Base-by-base conservation (phyloP, 306 rosid genomes). In the Prunus kanzakura region DNA sequence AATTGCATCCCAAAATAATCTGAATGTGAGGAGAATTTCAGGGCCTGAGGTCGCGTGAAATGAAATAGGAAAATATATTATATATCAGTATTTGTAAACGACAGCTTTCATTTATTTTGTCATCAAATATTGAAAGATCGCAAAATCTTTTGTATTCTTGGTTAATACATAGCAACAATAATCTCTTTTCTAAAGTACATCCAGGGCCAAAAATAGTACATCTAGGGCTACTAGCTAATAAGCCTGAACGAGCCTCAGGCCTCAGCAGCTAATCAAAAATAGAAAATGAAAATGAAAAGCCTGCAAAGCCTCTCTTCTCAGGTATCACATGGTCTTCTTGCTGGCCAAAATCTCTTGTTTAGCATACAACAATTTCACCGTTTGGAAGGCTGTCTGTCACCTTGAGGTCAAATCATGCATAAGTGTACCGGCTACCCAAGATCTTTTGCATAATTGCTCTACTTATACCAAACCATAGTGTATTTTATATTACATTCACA, bases 401-500 rank as follows among this genome's bases (percentile, higher is more conserved):
- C 76, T 15, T 57, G 38, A 35, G 76, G 55, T 72, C 67, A 23
- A 41, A 43, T 23, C 19, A 23, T 73, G 67, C 60, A 8, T 1
- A 43, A 73, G 67, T 16, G 67, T 22, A 23, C 35, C 12, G 58
- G 58, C 12, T 27, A 45, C 58, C 67, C 68, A 8, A 46, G 56
- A 47, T 60, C 68, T 27, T 43, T 46, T 19, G 47, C 61, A 32
- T 32, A 35, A 41, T 16, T 56, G 51, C 55, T 41, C 55, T 23
- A 16, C 19, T 43, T 41, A 6, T 7, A 43, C 5, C 23, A 56
- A 61, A 50, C 27, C 72, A 8, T 23, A 32, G 19, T 52, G 7
- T 19, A 14, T 35, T 47, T 50, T 74, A 63, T 19, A 22, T 47
- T 41, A 38, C 70, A 77, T 78, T 88, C 82, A 96, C 80, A 96